Conservation (phyloP, 2,329 filamentous ascomycete species). For the Exserohilum rostratum region DNA sequence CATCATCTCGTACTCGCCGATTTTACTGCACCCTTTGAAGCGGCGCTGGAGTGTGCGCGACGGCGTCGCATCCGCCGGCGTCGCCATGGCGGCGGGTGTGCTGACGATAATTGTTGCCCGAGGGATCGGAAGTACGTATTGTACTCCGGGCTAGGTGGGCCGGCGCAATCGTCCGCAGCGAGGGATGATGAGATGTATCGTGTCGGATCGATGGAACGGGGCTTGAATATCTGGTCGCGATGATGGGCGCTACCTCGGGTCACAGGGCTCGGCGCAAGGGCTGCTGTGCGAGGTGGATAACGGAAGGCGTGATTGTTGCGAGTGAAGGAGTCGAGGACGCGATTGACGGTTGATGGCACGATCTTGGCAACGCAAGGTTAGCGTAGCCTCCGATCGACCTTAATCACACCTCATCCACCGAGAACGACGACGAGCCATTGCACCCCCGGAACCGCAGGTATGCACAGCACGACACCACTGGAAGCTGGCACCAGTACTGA, state of each 20-base stretch:
- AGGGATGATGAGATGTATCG: constrained; percentile 18
- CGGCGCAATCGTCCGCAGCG: constrained; percentile 13
- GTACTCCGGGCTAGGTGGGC: constrained; percentile 22
- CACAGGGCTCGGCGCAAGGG: constrained; percentile 13
- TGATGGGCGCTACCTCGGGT: constrained; percentile 31
- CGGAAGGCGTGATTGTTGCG: constrained; percentile 8
- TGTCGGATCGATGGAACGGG: constrained; percentile 10
- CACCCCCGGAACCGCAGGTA: constrained; percentile 34
- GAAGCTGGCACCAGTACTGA: constrained; percentile 7
- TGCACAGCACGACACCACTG: not conserved
- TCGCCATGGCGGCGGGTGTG: constrained; percentile 24
- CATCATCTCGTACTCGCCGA: constrained; percentile 78
- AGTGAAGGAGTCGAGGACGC: constrained; percentile 26
- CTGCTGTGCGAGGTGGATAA: constrained; percentile 26
- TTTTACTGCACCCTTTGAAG: constrained; percentile 85
- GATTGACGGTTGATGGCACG: constrained; percentile 22
- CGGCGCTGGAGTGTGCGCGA: constrained; percentile 58
- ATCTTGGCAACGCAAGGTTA: constrained; percentile 27
- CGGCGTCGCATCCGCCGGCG: constrained; percentile 46
- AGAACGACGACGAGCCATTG: constrained; percentile 41
- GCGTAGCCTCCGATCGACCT: constrained; percentile 23
- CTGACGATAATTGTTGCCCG: not conserved
- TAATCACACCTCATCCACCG: constrained; percentile 32
- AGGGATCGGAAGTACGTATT: not conserved
- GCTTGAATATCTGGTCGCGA: constrained; percentile 10